Evolutionary conservation across 1,284 basidiomycete genomes (phyloP).

Genomic region (Waitea zeae): DNA sequence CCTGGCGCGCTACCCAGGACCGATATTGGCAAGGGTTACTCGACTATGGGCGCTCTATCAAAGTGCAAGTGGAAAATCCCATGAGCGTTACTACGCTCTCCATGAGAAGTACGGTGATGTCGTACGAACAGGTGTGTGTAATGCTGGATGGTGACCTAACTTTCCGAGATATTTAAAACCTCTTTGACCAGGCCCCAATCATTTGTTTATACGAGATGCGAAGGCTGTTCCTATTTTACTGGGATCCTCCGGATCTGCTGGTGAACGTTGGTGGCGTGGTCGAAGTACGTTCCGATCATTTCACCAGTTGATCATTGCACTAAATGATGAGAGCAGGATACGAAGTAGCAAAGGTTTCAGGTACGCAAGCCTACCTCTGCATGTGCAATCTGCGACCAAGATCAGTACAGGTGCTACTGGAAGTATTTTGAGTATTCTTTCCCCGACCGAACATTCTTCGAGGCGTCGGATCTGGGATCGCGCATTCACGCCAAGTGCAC

Average conservation of each 20-base stretch:
- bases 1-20: slow-evolving; percentile 8
- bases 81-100: slow-evolving; percentile 6
- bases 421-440: not conserved
- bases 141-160: too few relatives aligned
- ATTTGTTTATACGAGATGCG: not conserved
- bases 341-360: not conserved
- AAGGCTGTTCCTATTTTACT: not conserved
- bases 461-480: slow-evolving; percentile 1
- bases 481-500: not conserved
- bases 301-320: not conserved
- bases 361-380: not conserved
- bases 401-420: too few relatives aligned
- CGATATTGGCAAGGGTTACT: slow-evolving; percentile 5
- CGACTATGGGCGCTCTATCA: slow-evolving; percentile 6
- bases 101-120: slow-evolving; percentile 9
- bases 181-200: slow-evolving; percentile 2
- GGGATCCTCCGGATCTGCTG: not conserved
- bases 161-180: not conserved
- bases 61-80: slow-evolving; percentile 4
- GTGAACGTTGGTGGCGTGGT: not conserved
- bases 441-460: not conserved
- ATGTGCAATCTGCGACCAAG: too few relatives aligned
- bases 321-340: not conserved
- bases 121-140: slow-evolving; percentile 9
- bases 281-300: not conserved